Evolutionary conservation across 352 stramenopile species (phyloP), one percentile per base, ranked within the genome.

Genomic region (Thraustochytrium striatum): DNA sequence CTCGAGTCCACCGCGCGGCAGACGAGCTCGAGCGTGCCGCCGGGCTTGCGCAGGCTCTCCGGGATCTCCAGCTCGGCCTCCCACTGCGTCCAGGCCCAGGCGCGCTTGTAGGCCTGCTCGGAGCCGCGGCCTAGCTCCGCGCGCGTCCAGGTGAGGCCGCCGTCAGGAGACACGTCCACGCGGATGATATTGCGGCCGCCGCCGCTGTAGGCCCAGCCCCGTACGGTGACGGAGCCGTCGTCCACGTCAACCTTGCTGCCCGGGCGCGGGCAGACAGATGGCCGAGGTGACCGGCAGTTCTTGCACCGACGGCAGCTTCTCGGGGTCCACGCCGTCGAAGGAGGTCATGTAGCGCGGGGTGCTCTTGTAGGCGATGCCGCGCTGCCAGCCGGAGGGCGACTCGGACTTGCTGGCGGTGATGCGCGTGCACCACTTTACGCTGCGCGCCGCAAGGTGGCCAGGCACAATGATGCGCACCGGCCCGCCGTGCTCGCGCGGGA

Each of bases 11-110:
- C 89, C 1, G 93, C 94, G 81, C 97, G 98, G 85, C 88, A 97
- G 50, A 87, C 87, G 41, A 98, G 86, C 47, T 97, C 87, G 21
- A 95, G 9, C 21, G 83, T 41, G 16, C 25, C 58, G 68, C 75
- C 73, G 36, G 47, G 21, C 81, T 84, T 82, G 70, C 33, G 21
- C 2, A 86, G 90, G 19, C 86, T 89, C 3, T 91, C 84, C 9
- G 88, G 87, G 0, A 98, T 87, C n/a, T 91, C 87, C 1, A 97
- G 90, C 57, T 95, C 89, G 30, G 94, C 87, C 80, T 97, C 90
- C 94, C 94, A 98, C 83, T 96, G 95, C 0, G 91, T 95, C 95
- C 94, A 98, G 25, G 94, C 94, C 93, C 94, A 98, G 28, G 90
- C 89, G 28, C 91, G 90, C 79, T 94, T 92, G 70, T 93, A 91